A percentile compares a stretch with the other conserved stretches of the same genome.
These are phyloP conservation scores for Plasmodium relictum DNA, from an alignment of 169 alveolate species.

Conservation along the genomic window DNA sequence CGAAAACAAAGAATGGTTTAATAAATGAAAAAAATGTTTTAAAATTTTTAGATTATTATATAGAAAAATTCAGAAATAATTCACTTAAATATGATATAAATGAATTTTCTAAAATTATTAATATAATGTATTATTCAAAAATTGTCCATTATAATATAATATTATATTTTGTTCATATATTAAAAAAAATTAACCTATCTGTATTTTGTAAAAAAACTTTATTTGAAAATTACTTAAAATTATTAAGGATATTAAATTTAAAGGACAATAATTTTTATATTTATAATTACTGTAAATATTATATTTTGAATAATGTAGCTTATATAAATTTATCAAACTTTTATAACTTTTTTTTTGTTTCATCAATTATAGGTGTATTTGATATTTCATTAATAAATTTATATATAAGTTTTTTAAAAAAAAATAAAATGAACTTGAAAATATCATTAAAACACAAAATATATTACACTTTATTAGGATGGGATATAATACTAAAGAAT, in stretches of 20 bases:
- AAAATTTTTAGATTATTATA: conserved; percentile 3
- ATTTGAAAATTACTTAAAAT: conserved; percentile 21
- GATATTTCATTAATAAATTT: conserved; percentile 8
- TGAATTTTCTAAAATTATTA: conserved; percentile 24
- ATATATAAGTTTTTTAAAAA: conserved; percentile 32
- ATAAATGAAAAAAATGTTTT: conserved; percentile 32
- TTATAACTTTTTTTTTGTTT: conserved; percentile 49
- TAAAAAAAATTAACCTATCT: neutral
- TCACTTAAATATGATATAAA: neutral
- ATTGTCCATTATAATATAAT: conserved; percentile 22
- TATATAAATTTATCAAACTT: neutral
- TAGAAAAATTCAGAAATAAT: conserved; percentile 3
- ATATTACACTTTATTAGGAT: conserved; percentile 67
- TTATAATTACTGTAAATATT: conserved; percentile 42
- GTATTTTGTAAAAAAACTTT: neutral
- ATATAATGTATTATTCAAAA: conserved; percentile 62
- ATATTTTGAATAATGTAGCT: conserved; percentile 17
- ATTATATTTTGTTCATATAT: neutral
- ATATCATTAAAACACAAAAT: conserved; percentile 28
- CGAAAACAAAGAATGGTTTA: conserved; percentile 33
- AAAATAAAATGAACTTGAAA: neutral
- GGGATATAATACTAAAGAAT: conserved; percentile 30
- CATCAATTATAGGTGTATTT: conserved; percentile 58
- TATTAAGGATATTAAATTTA: conserved; percentile 43
- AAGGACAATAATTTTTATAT: conserved; percentile 14